Evolutionary conservation across 2,329 filamentous ascomycete species (phyloP).

Genomic region (Fusarium avenaceum): DNA sequence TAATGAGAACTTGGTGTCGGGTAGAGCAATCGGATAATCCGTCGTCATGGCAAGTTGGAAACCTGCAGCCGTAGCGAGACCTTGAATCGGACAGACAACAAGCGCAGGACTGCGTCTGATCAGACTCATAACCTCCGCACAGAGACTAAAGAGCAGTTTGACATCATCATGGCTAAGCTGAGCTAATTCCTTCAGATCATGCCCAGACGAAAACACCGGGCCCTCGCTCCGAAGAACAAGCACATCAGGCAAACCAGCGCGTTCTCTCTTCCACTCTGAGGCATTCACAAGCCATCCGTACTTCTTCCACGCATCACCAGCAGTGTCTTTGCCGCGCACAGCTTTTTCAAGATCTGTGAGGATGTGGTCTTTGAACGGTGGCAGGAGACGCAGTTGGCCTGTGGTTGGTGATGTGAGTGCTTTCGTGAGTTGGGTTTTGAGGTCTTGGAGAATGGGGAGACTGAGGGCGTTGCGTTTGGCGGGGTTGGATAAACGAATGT

Average conservation of each 20-base stretch:
- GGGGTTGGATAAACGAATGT: conserved; percentile 42
- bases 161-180: conserved; percentile 26
- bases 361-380: conserved; percentile 24
- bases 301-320: conserved; percentile 21
- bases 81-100: conserved; percentile 44
- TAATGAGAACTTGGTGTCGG: conserved; percentile 35
- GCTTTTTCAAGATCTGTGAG: conserved; percentile 21
- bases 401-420: conserved; percentile 30
- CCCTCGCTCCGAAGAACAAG: conserved; percentile 45
- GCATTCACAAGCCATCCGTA: conserved; percentile 44
- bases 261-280: conserved; percentile 41
- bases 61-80: conserved; percentile 45
- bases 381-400: conserved; percentile 29
- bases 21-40: conserved; percentile 41
- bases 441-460: conserved; percentile 28
- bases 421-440: conserved; percentile 38
- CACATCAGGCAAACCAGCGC: conserved; percentile 38
- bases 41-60: conserved; percentile 46
- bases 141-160: conserved; percentile 38
- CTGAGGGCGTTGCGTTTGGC: conserved; percentile 44
- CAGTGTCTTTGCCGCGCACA: not conserved
- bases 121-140: conserved; percentile 42
- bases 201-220: conserved; percentile 43
- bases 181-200: conserved; percentile 44
- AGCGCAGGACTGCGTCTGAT: conserved; percentile 43